A percentile compares a stretch with the other conserved stretches of the same genome.
These are phyloP conservation scores for Skeletonema costatum DNA, from an alignment of 108 stramenopile species.

Conservation along the genomic window DNA sequence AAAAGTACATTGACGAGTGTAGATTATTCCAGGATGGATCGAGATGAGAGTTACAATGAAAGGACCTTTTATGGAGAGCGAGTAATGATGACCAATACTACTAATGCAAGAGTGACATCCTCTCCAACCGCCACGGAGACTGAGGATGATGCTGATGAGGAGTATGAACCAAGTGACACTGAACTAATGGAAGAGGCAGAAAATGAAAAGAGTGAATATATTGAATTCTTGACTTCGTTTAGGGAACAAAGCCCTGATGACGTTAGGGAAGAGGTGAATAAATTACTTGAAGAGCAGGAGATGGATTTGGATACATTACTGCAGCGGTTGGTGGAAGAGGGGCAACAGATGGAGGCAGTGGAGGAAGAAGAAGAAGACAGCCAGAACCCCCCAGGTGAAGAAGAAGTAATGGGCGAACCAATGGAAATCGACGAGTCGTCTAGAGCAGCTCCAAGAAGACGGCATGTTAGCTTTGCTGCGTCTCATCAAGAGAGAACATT, in stretches of 20 bases:
- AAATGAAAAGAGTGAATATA: constrained; percentile 21
- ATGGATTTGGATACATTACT: constrained; percentile 35
- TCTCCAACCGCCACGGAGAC: neutral
- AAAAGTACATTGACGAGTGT: neutral
- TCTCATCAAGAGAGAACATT: constrained; percentile 8
- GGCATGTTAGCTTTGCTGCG: constrained; percentile 20
- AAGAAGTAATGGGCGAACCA: constrained; percentile 35
- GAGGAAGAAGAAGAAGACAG: constrained; percentile 11
- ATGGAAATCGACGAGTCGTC: constrained; percentile 5
- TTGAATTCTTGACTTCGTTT: constrained; percentile 9
- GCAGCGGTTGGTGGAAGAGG: constrained; percentile 29
- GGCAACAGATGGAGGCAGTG: neutral
- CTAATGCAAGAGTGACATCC: neutral
- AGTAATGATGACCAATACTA: neutral
- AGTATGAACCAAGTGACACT: constrained; percentile 12
- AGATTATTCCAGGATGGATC: constrained; percentile 30
- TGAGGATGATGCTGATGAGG: constrained; percentile 16
- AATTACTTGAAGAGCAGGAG: constrained; percentile 32
- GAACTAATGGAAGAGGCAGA: constrained; percentile 22
- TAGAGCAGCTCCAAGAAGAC: constrained; percentile 2
- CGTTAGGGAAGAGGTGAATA: constrained; percentile 12
- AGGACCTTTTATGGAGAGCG: constrained; percentile 8
- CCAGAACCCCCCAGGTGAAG: constrained; percentile 12
- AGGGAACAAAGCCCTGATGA: constrained; percentile 10
- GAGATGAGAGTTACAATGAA: constrained; percentile 16